Percentiles rank a stretch among this genome's conserved stretches.
Conservation (phyloP, 225 moss, liverwort and hornwort genomes). For the Marchantia paleacea region DNA sequence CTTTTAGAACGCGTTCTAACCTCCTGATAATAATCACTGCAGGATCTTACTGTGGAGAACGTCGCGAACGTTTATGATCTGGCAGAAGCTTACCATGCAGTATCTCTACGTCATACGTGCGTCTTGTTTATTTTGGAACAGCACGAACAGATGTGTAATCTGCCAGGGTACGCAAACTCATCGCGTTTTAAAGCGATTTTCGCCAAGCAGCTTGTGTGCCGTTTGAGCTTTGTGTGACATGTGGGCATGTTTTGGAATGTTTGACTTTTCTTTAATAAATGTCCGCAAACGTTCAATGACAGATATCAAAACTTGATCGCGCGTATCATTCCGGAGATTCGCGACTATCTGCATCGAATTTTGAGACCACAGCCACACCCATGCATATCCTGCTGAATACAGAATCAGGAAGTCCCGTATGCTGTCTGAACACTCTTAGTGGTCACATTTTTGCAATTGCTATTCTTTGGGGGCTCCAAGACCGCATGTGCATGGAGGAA, state of each 20-base stretch:
- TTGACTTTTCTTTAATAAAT: background rate
- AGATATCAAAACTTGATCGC: constrained; percentile 73
- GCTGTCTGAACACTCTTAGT: constrained; percentile 21
- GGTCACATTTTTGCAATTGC: constrained; percentile 40
- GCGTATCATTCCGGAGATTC: constrained; percentile 83
- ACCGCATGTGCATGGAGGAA: constrained; percentile 11
- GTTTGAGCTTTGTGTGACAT: background rate
- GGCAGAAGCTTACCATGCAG: constrained; percentile 95
- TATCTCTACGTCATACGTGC: constrained; percentile 91
- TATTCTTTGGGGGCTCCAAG: constrained; percentile 30
- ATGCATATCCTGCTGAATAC: constrained; percentile 34
- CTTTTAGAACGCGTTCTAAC: too few relatives aligned
- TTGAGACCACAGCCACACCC: constrained; percentile 83
- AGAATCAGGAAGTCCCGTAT: constrained; percentile 9
- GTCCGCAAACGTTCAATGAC: constrained; percentile 1
- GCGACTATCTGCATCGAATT: constrained; percentile 87
- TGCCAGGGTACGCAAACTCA: constrained; percentile 52
- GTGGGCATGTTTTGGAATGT: background rate
- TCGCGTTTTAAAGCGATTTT: background rate
- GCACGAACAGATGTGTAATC: constrained; percentile 81
- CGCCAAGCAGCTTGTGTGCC: background rate
- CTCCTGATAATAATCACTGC: constrained; percentile 16
- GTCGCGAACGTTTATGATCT: constrained; percentile 88
- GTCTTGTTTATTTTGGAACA: constrained; percentile 88
- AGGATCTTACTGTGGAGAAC: constrained; percentile 91